These are phyloP conservation scores for Coffea humblotiana DNA, from an alignment of 305 asterid species.

Conservation along the genomic window DNA sequence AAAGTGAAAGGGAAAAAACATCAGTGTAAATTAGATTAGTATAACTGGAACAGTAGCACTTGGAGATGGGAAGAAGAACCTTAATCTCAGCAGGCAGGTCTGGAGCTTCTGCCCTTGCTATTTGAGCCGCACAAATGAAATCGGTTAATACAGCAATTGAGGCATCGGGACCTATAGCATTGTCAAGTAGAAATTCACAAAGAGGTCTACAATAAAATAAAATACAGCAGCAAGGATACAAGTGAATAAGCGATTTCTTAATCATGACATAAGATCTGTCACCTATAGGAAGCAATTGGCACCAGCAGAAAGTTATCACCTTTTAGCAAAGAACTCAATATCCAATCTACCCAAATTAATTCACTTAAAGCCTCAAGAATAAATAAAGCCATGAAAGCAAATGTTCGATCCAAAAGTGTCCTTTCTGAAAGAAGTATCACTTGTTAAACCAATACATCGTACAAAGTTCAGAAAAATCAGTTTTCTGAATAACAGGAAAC, in stretches of 20 bases:
- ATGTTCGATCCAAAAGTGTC: not conserved
- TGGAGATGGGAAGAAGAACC: slow-evolving; percentile 33
- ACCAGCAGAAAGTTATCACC: not conserved
- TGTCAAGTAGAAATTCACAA: not conserved
- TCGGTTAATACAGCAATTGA: slow-evolving; percentile 56
- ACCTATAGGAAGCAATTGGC: not conserved
- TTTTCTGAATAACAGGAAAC: not conserved
- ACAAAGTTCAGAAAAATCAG: not conserved
- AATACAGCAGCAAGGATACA: slow-evolving; percentile 2
- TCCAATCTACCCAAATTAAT: not conserved
- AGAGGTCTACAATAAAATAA: not conserved
- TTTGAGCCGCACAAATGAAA: slow-evolving; percentile 79
- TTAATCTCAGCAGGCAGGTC: slow-evolving; percentile 53
- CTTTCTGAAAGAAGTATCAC: not conserved
- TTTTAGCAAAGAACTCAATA: not conserved
- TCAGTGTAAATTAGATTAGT: not conserved
- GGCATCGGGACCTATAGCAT: slow-evolving; percentile 64
- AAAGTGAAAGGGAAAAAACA: slow-evolving; percentile 3
- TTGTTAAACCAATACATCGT: not conserved
- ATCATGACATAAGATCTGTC: not conserved
- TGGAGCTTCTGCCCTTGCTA: slow-evolving; percentile 61
- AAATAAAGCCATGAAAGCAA: not conserved
- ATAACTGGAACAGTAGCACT: not conserved
- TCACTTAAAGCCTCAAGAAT: not conserved
- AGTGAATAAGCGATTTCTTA: not conserved